A percentile compares a stretch with the other conserved stretches of the same genome.
phyloP scores from a whole-genome alignment of 2,329 filamentous ascomycete genomes.

The Claviceps capensis region DNA sequence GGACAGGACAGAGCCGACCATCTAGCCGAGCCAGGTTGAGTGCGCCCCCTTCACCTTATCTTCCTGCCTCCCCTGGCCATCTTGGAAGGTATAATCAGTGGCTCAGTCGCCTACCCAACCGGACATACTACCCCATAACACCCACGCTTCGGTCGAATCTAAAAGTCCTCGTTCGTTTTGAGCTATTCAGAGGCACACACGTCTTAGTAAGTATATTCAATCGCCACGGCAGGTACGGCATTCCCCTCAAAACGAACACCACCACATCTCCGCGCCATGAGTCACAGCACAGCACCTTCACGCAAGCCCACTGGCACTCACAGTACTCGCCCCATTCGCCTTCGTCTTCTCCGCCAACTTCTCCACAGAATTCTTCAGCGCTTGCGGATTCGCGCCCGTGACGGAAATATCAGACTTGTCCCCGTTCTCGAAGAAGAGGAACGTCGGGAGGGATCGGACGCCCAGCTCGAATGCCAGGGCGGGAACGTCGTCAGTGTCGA shows the following conservation, averaged over 20 bases:
- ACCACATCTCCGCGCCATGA: too few relatives aligned
- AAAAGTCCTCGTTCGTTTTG: constrained; percentile 13
- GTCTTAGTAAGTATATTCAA: not conserved
- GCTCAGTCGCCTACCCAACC: too few relatives aligned
- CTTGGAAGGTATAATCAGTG: too few relatives aligned
- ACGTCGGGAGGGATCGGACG: constrained; percentile 44
- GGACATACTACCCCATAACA: too few relatives aligned
- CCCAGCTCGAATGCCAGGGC: constrained; percentile 35
- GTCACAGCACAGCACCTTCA: too few relatives aligned
- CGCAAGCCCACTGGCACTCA: constrained; percentile 1
- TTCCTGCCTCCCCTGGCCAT: too few relatives aligned
- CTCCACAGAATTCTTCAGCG: constrained; percentile 18
- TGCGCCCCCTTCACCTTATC: too few relatives aligned
- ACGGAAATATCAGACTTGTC: constrained; percentile 28
- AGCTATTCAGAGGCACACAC: constrained; percentile 4
- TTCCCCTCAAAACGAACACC: too few relatives aligned
- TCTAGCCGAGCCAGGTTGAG: too few relatives aligned
- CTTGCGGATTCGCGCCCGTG: constrained; percentile 23
- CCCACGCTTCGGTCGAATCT: not conserved
- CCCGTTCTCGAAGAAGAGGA: constrained; percentile 45
- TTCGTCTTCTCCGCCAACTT: constrained; percentile 14
- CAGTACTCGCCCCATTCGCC: constrained; percentile 7
- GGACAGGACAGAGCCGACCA: too few relatives aligned
- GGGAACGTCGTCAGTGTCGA: constrained; percentile 42
- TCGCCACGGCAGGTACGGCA: too few relatives aligned